Conservation (phyloP, 2,329 filamentous ascomycete species). For the Dendrostoma leiphaemia region DNA sequence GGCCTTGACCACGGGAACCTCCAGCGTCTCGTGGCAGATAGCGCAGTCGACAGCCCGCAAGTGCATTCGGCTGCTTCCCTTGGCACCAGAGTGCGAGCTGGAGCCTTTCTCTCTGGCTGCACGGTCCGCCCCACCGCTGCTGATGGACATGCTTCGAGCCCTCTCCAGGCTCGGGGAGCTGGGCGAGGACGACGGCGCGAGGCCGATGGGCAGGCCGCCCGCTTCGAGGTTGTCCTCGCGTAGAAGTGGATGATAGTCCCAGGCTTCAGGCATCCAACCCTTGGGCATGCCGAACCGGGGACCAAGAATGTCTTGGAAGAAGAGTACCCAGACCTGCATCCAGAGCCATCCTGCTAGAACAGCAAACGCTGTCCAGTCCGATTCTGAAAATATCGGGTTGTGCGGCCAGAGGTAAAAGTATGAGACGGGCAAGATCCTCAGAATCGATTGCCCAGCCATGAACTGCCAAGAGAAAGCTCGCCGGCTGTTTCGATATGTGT, state of each 20-base stretch:
- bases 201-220: conserved; percentile 76
- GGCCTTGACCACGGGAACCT: conserved; percentile 75
- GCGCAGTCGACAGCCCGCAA: conserved; percentile 77
- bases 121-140: conserved; percentile 22
- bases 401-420: conserved; percentile 80
- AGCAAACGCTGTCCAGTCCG: conserved; percentile 64
- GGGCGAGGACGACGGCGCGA: conserved; percentile 39
- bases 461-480: conserved; percentile 91
- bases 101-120: conserved; percentile 30
- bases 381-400: conserved; percentile 78
- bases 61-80: conserved; percentile 22
- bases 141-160: conserved; percentile 26
- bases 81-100: conserved; percentile 21
- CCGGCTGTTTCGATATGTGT: conserved; percentile 85
- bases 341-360: conserved; percentile 76
- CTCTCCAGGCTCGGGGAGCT: conserved; percentile 31
- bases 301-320: conserved; percentile 79
- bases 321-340: conserved; percentile 78
- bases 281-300: conserved; percentile 81
- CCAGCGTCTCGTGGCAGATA: conserved; percentile 88
- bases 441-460: conserved; percentile 75
- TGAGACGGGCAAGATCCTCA: conserved; percentile 75
- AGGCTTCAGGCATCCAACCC: conserved; percentile 69
- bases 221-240: conserved; percentile 79
- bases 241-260: conserved; percentile 92